A percentile compares a stretch with the other conserved stretches of the same genome.
Conservation (phyloP, 495 filamentous ascomycete species). For the Filosporella fistucella region DNA sequence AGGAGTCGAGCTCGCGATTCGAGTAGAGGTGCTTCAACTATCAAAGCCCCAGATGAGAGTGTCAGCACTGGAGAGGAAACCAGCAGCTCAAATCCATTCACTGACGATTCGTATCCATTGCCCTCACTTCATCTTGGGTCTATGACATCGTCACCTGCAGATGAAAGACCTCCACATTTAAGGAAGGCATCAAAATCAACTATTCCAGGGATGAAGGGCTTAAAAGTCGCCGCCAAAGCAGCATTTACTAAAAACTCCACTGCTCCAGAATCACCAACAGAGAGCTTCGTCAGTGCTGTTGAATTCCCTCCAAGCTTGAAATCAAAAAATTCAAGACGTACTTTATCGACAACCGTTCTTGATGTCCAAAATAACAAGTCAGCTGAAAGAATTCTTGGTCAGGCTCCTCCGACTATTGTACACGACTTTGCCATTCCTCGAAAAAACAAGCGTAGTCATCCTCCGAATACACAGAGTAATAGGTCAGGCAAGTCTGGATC, state of each 20-base stretch:
- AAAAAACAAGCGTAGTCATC: background rate
- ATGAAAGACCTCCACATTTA: background rate
- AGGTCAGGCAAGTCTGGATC: background rate
- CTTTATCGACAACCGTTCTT: conserved; percentile 4
- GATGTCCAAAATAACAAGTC: background rate
- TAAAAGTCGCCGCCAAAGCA: conserved; percentile 3
- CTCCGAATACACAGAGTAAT: background rate
- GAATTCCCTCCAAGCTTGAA: background rate
- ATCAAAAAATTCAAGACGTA: background rate
- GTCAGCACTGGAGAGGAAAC: background rate
- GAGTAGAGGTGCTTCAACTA: background rate
- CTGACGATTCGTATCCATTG: background rate
- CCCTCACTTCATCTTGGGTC: background rate
- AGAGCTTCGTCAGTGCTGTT: background rate
- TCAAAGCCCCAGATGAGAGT: background rate
- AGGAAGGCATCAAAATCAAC: background rate
- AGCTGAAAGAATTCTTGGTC: conserved; percentile 5
- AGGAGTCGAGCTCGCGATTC: background rate
- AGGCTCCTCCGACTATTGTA: background rate
- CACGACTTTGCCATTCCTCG: conserved; percentile 2
- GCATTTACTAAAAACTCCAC: conserved; percentile 2
- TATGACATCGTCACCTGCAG: background rate
- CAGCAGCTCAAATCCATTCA: background rate
- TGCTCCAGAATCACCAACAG: background rate
- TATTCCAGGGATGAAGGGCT: background rate